phyloP scores from a whole-genome alignment of 352 stramenopile species.

The Pythium biforme region DNA sequence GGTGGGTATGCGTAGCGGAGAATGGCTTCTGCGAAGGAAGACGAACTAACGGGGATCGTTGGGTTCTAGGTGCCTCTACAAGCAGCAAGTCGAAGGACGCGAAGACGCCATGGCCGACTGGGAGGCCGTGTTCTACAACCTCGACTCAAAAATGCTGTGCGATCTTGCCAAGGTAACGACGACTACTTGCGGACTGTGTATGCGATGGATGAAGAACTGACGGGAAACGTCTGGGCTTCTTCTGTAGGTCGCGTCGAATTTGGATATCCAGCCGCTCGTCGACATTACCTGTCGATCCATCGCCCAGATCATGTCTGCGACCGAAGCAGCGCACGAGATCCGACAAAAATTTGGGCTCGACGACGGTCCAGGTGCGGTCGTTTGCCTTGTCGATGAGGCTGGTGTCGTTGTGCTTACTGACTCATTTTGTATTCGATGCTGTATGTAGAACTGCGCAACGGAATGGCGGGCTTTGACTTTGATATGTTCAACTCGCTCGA shows the following conservation, averaged over 20 bases:
- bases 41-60: too few relatives aligned
- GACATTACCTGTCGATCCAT: constrained; percentile 81
- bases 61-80: constrained; percentile 74
- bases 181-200: too few relatives aligned
- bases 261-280: constrained; percentile 80
- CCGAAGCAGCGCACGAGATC: constrained; percentile 69
- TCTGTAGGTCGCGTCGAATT: constrained; percentile 58
- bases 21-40: too few relatives aligned
- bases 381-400: too few relatives aligned
- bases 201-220: too few relatives aligned
- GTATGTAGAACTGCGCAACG: constrained; percentile 44
- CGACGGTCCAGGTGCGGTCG: constrained; percentile 36
- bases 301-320: constrained; percentile 83
- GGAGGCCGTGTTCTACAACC: constrained; percentile 64
- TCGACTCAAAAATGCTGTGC: constrained; percentile 78
- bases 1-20: constrained; percentile 29
- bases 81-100: constrained; percentile 67
- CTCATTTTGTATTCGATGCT: not conserved
- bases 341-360: constrained; percentile 78
- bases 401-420: too few relatives aligned
- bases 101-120: constrained; percentile 58
- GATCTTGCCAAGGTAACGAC: constrained; percentile 76
- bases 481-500: constrained; percentile 78
- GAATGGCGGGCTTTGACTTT: constrained; percentile 72
- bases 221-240: too few relatives aligned